Evolutionary conservation across 495 filamentous ascomycete genomes (phyloP).

Genomic region (Lepidopterella palustris): DNA sequence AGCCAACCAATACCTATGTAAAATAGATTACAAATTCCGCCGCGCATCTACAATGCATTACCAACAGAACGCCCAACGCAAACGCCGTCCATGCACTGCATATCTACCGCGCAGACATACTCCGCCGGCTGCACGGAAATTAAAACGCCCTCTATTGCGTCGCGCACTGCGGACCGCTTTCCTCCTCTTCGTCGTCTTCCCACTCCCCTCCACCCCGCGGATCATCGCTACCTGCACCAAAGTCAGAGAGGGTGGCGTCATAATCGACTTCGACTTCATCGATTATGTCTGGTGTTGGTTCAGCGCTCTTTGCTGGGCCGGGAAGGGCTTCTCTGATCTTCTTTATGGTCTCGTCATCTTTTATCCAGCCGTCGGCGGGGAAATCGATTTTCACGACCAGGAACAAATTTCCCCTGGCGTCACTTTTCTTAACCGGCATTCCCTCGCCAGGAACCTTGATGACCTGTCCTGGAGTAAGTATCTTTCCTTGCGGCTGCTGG

Average conservation of each 20-base stretch:
- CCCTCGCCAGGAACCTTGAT: conserved; percentile 83
- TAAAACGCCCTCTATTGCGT: conserved; percentile 75
- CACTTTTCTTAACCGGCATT: conserved; percentile 85
- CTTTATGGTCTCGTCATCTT: conserved; percentile 57
- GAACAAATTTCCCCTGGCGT: conserved; percentile 79
- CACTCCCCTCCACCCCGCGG: conserved; percentile 65
- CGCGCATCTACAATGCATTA: background rate
- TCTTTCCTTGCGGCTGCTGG: conserved; percentile 58
- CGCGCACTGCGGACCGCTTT: conserved; percentile 62
- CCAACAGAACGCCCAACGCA: background rate
- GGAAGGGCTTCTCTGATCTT: conserved; percentile 71
- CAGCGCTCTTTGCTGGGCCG: conserved; percentile 34
- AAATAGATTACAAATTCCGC: background rate
- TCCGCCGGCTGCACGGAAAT: background rate
- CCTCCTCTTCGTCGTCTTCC: conserved; percentile 70
- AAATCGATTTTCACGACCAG: conserved; percentile 81
- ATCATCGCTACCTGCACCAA: conserved; percentile 62
- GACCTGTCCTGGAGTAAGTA: conserved; percentile 72
- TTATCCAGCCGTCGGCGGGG: conserved; percentile 77
- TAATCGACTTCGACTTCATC: conserved; percentile 83
- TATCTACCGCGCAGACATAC: no score
- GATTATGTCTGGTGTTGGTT: conserved; percentile 54
- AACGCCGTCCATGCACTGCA: background rate
- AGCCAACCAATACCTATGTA: background rate
- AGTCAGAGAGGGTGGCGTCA: conserved; percentile 72